Conservation (phyloP, 2,329 filamentous ascomycete genomes). For the Paraconiothyrium sp. region DNA sequence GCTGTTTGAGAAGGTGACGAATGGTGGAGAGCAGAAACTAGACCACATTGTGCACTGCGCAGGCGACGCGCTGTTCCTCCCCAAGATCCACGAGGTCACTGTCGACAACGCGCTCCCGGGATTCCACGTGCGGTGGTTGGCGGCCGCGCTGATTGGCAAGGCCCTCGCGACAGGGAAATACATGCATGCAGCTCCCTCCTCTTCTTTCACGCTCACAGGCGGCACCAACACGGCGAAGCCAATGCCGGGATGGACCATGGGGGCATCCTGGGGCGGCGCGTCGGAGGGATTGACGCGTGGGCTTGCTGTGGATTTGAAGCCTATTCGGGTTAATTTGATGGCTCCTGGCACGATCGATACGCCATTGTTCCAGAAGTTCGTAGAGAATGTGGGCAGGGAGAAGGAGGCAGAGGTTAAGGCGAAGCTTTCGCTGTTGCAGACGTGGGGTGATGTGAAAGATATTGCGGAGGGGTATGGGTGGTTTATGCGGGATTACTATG, state of each 20-base stretch:
- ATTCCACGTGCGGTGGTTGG: constrained; percentile 49
- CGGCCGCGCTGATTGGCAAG: constrained; percentile 53
- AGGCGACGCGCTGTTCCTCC: constrained; percentile 31
- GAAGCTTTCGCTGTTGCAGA: constrained; percentile 31
- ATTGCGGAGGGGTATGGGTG: constrained; percentile 57
- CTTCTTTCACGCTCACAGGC: constrained; percentile 54
- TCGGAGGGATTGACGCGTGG: constrained; percentile 48
- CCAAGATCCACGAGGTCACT: constrained; percentile 40
- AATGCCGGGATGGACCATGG: constrained; percentile 42
- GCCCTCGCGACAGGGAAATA: constrained; percentile 46
- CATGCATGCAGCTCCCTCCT: constrained; percentile 36
- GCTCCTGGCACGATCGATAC: constrained; percentile 54
- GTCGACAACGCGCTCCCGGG: constrained; percentile 27
- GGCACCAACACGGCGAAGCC: constrained; percentile 51
- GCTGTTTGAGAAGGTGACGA: constrained; percentile 40
- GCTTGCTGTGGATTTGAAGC: constrained; percentile 54
- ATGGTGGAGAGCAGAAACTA: constrained; percentile 38
- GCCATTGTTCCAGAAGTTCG: constrained; percentile 47
- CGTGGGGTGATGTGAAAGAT: constrained; percentile 45
- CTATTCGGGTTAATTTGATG: constrained; percentile 55
- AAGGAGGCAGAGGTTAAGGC: constrained; percentile 26
- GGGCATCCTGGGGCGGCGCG: constrained; percentile 34
- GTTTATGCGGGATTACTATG: constrained; percentile 55
- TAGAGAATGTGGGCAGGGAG: constrained; percentile 26
- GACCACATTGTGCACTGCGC: constrained; percentile 46